phyloP scores from a whole-genome alignment of 2,329 filamentous ascomycete genomes.

The Colletotrichum paranaense region DNA sequence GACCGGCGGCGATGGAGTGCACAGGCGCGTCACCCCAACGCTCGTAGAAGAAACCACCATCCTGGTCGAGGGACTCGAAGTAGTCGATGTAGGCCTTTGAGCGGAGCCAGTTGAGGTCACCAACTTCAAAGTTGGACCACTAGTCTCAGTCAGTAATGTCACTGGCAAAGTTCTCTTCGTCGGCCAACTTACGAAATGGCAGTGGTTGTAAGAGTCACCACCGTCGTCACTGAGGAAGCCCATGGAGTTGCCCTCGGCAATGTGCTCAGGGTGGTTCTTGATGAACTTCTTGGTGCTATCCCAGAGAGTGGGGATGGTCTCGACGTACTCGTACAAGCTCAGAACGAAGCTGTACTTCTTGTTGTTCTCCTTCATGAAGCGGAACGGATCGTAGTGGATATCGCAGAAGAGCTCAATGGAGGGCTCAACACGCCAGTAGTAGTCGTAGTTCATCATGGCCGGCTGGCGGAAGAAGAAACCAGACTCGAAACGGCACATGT shows the following conservation, averaged over 20 bases:
- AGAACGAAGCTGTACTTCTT: constrained; percentile 99
- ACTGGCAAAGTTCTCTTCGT: not conserved
- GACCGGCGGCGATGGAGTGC: constrained; percentile 92
- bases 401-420: constrained; percentile 97
- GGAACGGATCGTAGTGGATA: constrained; percentile 95
- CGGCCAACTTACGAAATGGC: constrained; percentile 83
- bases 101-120: constrained; percentile 92
- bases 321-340: constrained; percentile 94
- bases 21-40: constrained; percentile 98
- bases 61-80: constrained; percentile 87
- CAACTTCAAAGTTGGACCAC: constrained; percentile 99
- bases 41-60: constrained; percentile 99
- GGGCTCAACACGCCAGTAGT: constrained; percentile 99
- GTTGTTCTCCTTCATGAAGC: constrained; percentile 92
- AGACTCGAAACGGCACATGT: constrained; percentile 99
- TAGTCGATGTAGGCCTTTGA: constrained; percentile 90
- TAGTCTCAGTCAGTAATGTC: constrained; percentile 50
- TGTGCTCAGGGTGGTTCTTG: constrained; percentile 87
- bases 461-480: constrained; percentile 99
- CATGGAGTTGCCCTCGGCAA: constrained; percentile 87
- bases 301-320: constrained; percentile 97
- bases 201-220: constrained; percentile 94
- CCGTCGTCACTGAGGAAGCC: constrained; percentile 90
- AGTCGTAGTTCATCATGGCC: constrained; percentile 96
- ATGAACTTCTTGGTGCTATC: constrained; percentile 96